These are phyloP conservation scores for Amphibolis antarctica DNA, from an alignment of 106 monocot species.

Conservation along the genomic window DNA sequence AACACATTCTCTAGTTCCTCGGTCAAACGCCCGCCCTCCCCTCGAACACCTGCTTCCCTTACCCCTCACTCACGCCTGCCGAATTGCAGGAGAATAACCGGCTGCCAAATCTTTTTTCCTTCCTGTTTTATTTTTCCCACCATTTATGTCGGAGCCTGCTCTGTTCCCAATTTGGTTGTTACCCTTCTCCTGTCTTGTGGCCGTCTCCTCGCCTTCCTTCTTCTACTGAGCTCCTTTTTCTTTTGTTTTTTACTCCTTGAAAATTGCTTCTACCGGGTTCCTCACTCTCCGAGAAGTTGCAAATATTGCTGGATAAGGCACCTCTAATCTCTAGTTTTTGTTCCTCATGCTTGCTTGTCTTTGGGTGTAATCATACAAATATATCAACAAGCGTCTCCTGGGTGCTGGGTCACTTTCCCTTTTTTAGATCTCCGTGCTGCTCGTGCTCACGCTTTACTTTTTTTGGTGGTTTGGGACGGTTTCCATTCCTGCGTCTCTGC, in stretches of 20 bases:
- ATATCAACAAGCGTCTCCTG: not conserved
- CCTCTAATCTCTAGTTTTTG: no score
- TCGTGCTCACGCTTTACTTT: not conserved
- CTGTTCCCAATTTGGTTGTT: no score
- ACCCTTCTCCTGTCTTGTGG: not conserved
- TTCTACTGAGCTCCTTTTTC: no score
- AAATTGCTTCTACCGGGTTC: not conserved
- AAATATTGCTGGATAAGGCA: no score
- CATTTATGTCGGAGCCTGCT: no score
- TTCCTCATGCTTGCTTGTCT: not conserved
- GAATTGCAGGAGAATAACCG: not conserved
- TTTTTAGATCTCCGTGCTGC: slow-evolving; percentile 5
- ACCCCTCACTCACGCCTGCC: not conserved
- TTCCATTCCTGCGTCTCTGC: not conserved
- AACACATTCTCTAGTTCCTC: not conserved
- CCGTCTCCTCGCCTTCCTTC: not conserved
- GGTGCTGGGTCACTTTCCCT: not conserved
- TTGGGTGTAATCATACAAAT: not conserved
- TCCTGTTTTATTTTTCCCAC: not conserved
- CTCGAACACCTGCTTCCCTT: not conserved
- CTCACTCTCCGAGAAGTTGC: no score
- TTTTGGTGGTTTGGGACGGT: not conserved
- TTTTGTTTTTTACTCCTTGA: no score
- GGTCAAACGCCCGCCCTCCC: not conserved
- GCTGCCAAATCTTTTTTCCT: not conserved